Conservation (phyloP, 2,329 filamentous ascomycete genomes). For the Lachnellula suecica region DNA sequence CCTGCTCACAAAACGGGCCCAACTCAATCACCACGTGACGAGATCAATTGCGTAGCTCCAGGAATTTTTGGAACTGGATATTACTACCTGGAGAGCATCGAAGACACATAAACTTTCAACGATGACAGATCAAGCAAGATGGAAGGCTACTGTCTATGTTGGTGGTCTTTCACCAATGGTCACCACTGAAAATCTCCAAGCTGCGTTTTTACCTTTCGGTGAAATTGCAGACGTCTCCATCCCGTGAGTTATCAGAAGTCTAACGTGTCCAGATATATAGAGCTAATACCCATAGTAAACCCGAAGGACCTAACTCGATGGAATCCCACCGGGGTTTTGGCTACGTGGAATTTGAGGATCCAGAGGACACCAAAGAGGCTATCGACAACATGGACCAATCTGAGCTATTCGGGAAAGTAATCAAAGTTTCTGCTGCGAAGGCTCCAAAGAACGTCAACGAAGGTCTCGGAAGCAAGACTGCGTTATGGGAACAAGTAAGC, state of each 20-base stretch:
- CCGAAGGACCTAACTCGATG: constrained; percentile 74
- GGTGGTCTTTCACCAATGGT: constrained; percentile 83
- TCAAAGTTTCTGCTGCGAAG: constrained; percentile 91
- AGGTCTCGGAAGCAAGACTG: constrained; percentile 87
- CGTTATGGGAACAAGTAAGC: constrained; percentile 93
- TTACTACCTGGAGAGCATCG: neutral
- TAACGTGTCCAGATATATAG: neutral
- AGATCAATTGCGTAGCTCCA: too few relatives aligned
- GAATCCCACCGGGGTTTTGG: constrained; percentile 90
- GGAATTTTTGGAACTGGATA: too few relatives aligned
- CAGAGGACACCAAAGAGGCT: constrained; percentile 84
- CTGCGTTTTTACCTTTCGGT: constrained; percentile 95
- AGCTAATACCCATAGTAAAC: constrained; percentile 51
- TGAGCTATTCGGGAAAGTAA: constrained; percentile 86
- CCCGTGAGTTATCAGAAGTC: constrained; percentile 44
- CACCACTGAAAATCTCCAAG: constrained; percentile 72
- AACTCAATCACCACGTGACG: neutral
- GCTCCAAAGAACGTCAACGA: constrained; percentile 85
- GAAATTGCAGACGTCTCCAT: constrained; percentile 90
- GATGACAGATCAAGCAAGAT: constrained; percentile 81
- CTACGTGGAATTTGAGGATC: constrained; percentile 90
- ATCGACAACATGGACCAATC: constrained; percentile 99
- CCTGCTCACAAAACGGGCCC: neutral
- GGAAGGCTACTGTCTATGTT: constrained; percentile 91
- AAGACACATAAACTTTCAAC: constrained; percentile 16